A percentile compares a stretch with the other conserved stretches of the same genome.
Evolutionary conservation across 73 alveolate species (phyloP).

Genomic region (Durusdinium trenchii): DNA sequence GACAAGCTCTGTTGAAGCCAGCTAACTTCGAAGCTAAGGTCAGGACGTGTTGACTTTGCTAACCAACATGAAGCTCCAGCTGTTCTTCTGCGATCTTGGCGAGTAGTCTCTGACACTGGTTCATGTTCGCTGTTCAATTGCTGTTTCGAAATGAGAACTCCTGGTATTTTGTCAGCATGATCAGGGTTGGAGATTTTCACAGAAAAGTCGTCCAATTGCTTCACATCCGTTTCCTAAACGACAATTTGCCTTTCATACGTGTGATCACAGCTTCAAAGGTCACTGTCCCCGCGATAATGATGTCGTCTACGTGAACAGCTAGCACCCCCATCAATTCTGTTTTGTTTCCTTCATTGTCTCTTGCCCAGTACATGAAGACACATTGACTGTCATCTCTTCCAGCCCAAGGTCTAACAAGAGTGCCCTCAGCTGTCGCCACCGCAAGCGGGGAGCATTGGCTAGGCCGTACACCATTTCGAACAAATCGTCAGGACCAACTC

Average conservation of each 20-base stretch:
- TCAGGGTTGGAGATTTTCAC: background rate
- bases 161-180: background rate
- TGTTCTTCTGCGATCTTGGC: background rate
- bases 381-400: background rate
- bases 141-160: background rate
- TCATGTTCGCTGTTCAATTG: background rate
- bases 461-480: conserved; percentile 8
- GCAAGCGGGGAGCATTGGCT: background rate
- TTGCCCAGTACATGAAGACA: conserved; percentile 15
- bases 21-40: conserved; percentile 1
- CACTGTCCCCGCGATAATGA: background rate
- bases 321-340: background rate
- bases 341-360: background rate
- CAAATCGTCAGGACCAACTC: background rate
- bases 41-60: conserved; percentile 23
- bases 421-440: background rate
- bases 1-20: conserved; percentile 2
- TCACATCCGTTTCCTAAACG: conserved; percentile 10
- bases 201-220: background rate
- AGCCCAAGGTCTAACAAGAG: background rate
- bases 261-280: background rate
- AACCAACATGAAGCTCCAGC: conserved; percentile 20
- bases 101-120: background rate
- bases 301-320: background rate
- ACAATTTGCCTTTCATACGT: background rate